phyloP scores from a whole-genome alignment of 1,284 basidiomycete species.

The Ganoderma boninense region DNA sequence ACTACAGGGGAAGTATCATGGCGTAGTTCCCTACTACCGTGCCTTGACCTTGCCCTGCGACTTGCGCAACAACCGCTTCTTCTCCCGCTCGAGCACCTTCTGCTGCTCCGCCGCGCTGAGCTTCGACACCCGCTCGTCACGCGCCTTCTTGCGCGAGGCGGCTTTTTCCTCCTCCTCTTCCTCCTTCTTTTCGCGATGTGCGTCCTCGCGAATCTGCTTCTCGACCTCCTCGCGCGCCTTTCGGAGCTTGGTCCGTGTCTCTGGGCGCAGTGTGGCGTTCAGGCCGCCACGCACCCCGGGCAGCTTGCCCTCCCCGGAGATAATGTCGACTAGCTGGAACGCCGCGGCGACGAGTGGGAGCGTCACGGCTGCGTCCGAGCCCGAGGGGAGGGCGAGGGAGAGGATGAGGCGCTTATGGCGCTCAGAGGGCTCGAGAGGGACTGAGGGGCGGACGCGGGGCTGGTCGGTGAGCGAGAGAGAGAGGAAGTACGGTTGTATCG shows the following conservation, averaged over 20 bases:
- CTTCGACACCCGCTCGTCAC: slow-evolving; percentile 68
- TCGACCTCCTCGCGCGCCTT: slow-evolving; percentile 77
- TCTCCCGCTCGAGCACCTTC: slow-evolving; percentile 83
- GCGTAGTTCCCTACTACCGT: slow-evolving; percentile 43
- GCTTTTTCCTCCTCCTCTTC: slow-evolving; percentile 76
- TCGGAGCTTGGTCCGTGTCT: slow-evolving; percentile 80
- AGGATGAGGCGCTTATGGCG: slow-evolving; percentile 80
- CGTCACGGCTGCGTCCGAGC: slow-evolving; percentile 57
- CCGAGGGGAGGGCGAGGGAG: slow-evolving; percentile 65
- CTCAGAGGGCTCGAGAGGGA: slow-evolving; percentile 54
- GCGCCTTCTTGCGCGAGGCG: slow-evolving; percentile 78
- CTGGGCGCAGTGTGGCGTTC: slow-evolving; percentile 66
- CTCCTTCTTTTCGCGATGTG: slow-evolving; percentile 75
- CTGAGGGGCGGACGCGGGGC: slow-evolving; percentile 71
- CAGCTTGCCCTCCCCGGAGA: slow-evolving; percentile 58
- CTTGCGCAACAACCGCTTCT: slow-evolving; percentile 75
- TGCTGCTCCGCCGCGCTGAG: slow-evolving; percentile 85
- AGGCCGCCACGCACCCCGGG: slow-evolving; percentile 36
- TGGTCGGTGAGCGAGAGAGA: slow-evolving; percentile 88
- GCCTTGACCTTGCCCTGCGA: slow-evolving; percentile 67
- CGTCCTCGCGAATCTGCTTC: slow-evolving; percentile 72
- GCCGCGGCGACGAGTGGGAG: slow-evolving; percentile 69
- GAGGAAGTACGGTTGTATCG: slow-evolving; percentile 78
- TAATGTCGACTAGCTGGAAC: slow-evolving; percentile 77
- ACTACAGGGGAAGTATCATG: background rate